Conservation (phyloP, 1,284 basidiomycete genomes). For the Somion occarium region DNA sequence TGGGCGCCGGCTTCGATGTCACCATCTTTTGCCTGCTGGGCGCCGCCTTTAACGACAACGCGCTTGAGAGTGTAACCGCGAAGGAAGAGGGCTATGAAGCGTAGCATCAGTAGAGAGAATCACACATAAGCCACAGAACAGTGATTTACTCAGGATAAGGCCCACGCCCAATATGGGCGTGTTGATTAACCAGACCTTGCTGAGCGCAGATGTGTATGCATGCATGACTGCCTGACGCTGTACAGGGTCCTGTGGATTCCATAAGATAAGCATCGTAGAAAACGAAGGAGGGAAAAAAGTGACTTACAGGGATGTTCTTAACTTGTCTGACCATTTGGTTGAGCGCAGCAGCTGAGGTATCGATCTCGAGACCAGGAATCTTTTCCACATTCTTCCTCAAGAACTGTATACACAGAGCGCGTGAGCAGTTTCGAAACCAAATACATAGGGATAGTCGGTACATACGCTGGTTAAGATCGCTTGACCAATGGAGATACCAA, state of each 20-base stretch:
- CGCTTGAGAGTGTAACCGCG: constrained; percentile 61
- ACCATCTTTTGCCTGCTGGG: constrained; percentile 16
- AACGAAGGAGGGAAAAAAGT: neutral
- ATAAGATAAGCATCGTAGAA: neutral
- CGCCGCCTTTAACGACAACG: constrained; percentile 40
- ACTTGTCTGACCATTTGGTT: constrained; percentile 51
- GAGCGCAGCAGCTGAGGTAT: constrained; percentile 51
- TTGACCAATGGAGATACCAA: constrained; percentile 71
- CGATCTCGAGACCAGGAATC: constrained; percentile 43
- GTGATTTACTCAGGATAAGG: constrained; percentile 50
- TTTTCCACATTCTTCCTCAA: constrained; percentile 43
- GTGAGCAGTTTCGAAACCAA: neutral
- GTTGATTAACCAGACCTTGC: constrained; percentile 68
- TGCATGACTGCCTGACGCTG: constrained; percentile 51
- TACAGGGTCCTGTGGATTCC: constrained; percentile 37
- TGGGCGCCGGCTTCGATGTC: constrained; percentile 12
- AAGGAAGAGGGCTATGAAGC: constrained; percentile 33
- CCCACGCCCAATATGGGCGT: constrained; percentile 56
- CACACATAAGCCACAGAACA: neutral
- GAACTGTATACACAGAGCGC: constrained; percentile 35
- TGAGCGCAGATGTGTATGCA: constrained; percentile 67
- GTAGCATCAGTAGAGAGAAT: neutral
- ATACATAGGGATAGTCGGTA: constrained; percentile 8
- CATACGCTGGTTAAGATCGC: constrained; percentile 61
- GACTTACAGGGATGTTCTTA: constrained; percentile 48